A percentile compares a stretch with the other conserved stretches of the same genome.
These are phyloP conservation scores for Ustilago hordei DNA, from an alignment of 1,284 basidiomycete species.

Conservation along the genomic window DNA sequence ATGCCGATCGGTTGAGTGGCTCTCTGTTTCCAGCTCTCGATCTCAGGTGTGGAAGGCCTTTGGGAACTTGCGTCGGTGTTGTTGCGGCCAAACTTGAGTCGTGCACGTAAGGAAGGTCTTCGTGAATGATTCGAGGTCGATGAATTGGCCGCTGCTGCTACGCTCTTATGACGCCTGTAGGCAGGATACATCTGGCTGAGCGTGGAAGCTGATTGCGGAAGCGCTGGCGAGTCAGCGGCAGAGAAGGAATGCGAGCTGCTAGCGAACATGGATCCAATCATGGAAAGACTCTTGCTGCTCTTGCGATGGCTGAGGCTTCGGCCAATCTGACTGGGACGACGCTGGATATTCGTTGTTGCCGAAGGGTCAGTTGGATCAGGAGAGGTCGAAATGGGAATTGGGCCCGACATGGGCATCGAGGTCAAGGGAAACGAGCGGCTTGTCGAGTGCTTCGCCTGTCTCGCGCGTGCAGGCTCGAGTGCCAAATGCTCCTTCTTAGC, in stretches of 20 bases:
- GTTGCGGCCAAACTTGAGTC: conserved; percentile 20
- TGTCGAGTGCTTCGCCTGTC: conserved; percentile 27
- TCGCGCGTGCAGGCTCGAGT: not conserved
- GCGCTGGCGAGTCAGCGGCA: conserved; percentile 13
- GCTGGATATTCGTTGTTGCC: conserved; percentile 5
- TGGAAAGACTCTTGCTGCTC: conserved; percentile 46
- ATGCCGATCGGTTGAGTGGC: not conserved
- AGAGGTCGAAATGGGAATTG: conserved; percentile 12
- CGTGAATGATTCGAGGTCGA: conserved; percentile 16
- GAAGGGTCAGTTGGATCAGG: not conserved
- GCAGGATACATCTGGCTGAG: conserved; percentile 10
- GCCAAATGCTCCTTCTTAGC: not conserved
- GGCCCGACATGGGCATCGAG: conserved; percentile 16
- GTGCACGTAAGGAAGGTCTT: conserved; percentile 24
- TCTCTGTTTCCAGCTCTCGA: conserved; percentile 52
- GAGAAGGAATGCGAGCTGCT: not conserved
- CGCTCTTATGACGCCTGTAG: not conserved
- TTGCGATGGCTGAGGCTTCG: conserved; percentile 34
- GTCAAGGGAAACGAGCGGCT: conserved; percentile 30
- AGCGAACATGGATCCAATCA: conserved; percentile 33
- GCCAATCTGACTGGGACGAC: conserved; percentile 15
- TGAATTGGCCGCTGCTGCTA: not conserved
- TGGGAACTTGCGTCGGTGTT: conserved; percentile 3
- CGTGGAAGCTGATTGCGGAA: conserved; percentile 16
- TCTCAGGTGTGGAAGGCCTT: conserved; percentile 48